phyloP scores from a whole-genome alignment of 495 filamentous ascomycete species.

The Acidomyces sp. region DNA sequence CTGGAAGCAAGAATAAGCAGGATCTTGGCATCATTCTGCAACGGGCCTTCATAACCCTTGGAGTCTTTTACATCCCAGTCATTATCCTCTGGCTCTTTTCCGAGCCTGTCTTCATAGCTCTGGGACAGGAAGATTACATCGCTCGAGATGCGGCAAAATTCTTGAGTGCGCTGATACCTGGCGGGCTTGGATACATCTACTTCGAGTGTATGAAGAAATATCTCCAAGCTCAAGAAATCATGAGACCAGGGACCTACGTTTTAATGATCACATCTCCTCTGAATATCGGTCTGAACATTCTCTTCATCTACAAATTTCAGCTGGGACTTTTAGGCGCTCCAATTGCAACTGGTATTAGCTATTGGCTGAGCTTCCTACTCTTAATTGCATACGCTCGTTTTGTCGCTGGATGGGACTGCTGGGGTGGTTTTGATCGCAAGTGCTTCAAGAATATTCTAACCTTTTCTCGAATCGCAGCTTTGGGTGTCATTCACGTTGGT shows the following conservation, averaged over 20 bases:
- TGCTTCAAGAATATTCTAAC: constrained; percentile 51
- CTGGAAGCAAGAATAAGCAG: constrained; percentile 66
- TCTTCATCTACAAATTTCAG: constrained; percentile 60
- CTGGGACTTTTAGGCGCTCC: constrained; percentile 70
- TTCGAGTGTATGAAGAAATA: constrained; percentile 91
- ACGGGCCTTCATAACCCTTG: constrained; percentile 61
- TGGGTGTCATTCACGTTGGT: constrained; percentile 80
- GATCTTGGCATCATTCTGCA: constrained; percentile 76
- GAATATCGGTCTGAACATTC: constrained; percentile 63
- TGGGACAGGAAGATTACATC: constrained; percentile 71
- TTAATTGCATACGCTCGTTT: constrained; percentile 66
- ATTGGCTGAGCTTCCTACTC: constrained; percentile 73
- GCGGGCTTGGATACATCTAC: constrained; percentile 80
- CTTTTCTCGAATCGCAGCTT: constrained; percentile 61
- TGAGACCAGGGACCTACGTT: constrained; percentile 78
- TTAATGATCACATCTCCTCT: constrained; percentile 71
- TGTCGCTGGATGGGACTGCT: constrained; percentile 59
- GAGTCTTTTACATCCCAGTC: constrained; percentile 63
- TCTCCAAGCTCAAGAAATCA: constrained; percentile 81
- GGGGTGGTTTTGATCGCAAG: constrained; percentile 65
- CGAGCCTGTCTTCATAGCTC: constrained; percentile 57
- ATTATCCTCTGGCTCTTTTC: constrained; percentile 65
- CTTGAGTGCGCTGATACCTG: constrained; percentile 65
- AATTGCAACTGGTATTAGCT: constrained; percentile 68
- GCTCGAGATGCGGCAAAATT: constrained; percentile 64